Evolutionary conservation across 2,329 filamentous ascomycete genomes (phyloP).

Genomic region (Colletotrichum sp.): DNA sequence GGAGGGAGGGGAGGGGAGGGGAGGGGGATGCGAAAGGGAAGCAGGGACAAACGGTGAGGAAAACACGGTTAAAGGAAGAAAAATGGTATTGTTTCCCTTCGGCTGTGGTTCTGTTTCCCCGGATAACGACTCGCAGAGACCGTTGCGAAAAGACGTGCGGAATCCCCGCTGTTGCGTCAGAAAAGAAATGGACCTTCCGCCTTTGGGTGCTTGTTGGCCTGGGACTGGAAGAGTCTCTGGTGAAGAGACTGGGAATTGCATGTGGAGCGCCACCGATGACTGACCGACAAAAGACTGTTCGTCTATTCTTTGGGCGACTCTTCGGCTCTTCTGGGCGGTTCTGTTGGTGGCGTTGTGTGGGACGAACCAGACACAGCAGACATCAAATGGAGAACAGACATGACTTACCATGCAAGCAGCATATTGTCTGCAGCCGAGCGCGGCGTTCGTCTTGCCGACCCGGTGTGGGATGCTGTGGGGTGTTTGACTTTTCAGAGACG

Average conservation of each 20-base stretch:
- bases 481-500: background rate
- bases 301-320: background rate
- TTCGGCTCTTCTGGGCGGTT: background rate
- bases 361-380: background rate
- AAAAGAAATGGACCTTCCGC: constrained; percentile 6
- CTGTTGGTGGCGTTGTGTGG: background rate
- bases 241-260: background rate
- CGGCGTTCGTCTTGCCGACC: constrained; percentile 12
- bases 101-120: background rate
- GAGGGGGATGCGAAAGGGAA: background rate
- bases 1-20: background rate
- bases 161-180: constrained; percentile 17
- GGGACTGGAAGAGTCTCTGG: background rate
- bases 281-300: background rate
- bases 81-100: background rate
- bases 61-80: background rate
- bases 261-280: constrained; percentile 1
- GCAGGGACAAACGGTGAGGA: background rate
- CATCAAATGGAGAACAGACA: background rate
- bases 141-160: constrained; percentile 10
- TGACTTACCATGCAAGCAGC: background rate
- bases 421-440: constrained; percentile 6
- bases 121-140: background rate
- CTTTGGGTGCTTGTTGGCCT: background rate
- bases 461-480: background rate